Base-by-base conservation (phyloP, 2,329 filamentous ascomycete species). In the Madurella mycetomatis region DNA sequence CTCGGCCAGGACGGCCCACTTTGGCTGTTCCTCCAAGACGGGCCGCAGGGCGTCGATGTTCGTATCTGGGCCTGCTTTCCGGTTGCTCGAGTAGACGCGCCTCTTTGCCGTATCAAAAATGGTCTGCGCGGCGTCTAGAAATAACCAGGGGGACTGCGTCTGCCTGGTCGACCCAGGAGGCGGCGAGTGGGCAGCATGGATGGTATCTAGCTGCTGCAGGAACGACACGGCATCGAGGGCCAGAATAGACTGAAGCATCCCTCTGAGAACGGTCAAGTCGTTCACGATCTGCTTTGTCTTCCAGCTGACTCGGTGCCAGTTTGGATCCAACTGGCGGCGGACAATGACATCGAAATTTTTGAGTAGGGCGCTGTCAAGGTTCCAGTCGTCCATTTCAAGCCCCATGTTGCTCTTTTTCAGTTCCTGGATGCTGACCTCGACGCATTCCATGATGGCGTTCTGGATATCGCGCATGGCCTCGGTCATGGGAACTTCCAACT, bases 361-460 rank as follows among this genome's bases (percentile, higher is more conserved):
- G 61, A 96, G 87, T 57, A 97, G 73, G 37, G 92, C 92, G 66
- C 89, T 96, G 69, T 97, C 92, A 16, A 96, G 77, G 47, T 90
- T 96, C 92, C 92, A 97, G 66, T 96, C 92, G 56, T 95, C 92
- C 84, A 97, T 92, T 63, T 97, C 92, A 7, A 99, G 76, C 2
- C 91, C 92, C 1, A 85, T 81, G 66, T 96, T 97, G 16, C 84
- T 83, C 72, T 95, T 97, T 69, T 92, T 95, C 42, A 99, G 79
- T 72, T 99, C 94, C 52, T 88, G 84, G 61, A 99, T 94, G 67
- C 91, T 96, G 62, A 90, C 86, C 70, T 97, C 92, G 16, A 99
- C 92, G 67, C 94, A 99, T 68, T 97, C 92, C 71, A 99, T 83
- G 56, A 97, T 87, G 25, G 94, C 92, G 60, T 89, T 92, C 67